Percentiles rank a stretch among this genome's conserved stretches.
Conservation (phyloP, 306 rosid genomes). For the Vachellia pachyceras region DNA sequence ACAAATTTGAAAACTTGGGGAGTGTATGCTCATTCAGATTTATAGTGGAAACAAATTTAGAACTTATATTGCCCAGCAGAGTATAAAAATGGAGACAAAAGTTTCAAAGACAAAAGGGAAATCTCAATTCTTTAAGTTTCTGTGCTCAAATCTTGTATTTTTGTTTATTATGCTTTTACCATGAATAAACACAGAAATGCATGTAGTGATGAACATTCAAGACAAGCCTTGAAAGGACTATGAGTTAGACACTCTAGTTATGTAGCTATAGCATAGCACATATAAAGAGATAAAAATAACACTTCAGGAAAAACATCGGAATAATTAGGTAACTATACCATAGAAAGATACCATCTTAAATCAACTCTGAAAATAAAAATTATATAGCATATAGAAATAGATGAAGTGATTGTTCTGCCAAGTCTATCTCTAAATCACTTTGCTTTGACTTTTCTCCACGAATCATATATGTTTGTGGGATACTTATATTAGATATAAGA, state of each 20-base stretch:
- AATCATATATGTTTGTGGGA: slow-evolving; percentile 29
- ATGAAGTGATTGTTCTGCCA: background rate
- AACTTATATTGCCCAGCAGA: no score
- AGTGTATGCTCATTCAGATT: no score
- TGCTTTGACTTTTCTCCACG: background rate
- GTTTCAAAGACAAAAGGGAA: no score
- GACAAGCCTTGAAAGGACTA: no score
- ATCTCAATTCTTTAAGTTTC: no score
- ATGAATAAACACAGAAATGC: no score
- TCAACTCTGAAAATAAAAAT: background rate
- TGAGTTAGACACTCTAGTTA: background rate
- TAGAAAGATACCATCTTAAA: slow-evolving; percentile 11
- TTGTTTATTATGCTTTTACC: no score
- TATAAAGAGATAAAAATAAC: slow-evolving; percentile 29
- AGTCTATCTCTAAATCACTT: background rate
- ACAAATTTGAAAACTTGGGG: no score
- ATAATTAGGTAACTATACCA: slow-evolving; percentile 14
- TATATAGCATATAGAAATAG: background rate
- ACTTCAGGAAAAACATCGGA: slow-evolving; percentile 19
- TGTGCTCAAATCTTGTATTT: no score
- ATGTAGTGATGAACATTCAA: no score
- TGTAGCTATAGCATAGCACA: slow-evolving; percentile 17
- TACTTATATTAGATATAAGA: slow-evolving; percentile 18
- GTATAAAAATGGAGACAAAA: no score
- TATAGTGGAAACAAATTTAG: no score